Evolutionary conservation across 257 asterid genomes (phyloP), one percentile per base, ranked within the genome.

Genomic region (Ilex asprella): DNA sequence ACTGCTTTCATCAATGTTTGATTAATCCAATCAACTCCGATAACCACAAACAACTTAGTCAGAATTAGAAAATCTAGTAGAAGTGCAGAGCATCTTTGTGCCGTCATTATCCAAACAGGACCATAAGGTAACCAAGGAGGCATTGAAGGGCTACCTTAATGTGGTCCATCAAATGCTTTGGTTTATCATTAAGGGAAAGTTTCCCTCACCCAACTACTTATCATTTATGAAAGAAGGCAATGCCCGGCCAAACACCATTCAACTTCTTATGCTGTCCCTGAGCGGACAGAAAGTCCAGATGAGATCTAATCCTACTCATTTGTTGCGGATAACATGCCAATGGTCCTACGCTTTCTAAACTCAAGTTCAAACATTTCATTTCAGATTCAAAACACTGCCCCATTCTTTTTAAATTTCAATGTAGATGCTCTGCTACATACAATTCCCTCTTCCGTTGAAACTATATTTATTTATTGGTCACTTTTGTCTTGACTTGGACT

Each of bases 251-350:
- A 64, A 64, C 43, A 58, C 62, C 63, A 46, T 39, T 54, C 67
- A 58, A 68, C 62, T 69, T 65, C 60, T 76, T 74, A 72, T 76
- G 80, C 35, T 73, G 71, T 65, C 64, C 39, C 51, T 57, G 61
- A 31, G 64, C n/a, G 27, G 51, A 30, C 56, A 65, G 16, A 62
- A 66, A 54, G 74, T 67, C 67, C 82, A 71, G 76, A 71, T 65
- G 77, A 79, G 75, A 68, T 78, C 73, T 74, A 56, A 72, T 72
- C 73, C 58, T 13, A 44, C 16, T 8, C 72, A 44, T 21, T 16
- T 16, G 54, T 53, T 50, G 12, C 59, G 68, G 75, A 76, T 64
- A 76, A 74, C 73, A 66, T 76, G 65, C 71, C 68, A 61, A 64
- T 60, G 77, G 77, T 16, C 64, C 65, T 52, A 16, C 66, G 73